These are phyloP conservation scores for Brassica nigra DNA, from an alignment of 345 rosid genomes.

Conservation along the genomic window DNA sequence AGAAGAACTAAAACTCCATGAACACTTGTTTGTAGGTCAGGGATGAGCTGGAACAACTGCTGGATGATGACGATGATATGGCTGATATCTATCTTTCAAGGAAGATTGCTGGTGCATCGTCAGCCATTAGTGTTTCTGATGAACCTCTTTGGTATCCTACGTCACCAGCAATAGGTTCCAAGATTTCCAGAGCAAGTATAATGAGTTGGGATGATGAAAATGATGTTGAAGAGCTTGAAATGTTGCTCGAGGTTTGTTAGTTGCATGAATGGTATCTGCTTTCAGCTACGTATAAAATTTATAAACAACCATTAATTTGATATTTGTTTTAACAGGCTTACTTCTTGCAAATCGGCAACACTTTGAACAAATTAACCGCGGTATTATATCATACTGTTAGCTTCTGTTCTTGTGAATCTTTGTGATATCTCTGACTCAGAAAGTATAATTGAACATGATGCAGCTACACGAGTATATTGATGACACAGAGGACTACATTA, in stretches of 20 bases:
- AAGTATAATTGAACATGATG: conserved; percentile 33
- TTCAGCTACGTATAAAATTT: not conserved
- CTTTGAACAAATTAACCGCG: conserved; percentile 75
- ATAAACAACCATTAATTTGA: not conserved
- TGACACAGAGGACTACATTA: conserved; percentile 93
- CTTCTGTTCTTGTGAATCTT: conserved; percentile 5
- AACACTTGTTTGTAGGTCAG: conserved; percentile 57
- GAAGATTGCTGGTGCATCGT: conserved; percentile 64
- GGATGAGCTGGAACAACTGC: conserved; percentile 88
- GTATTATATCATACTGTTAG: conserved; percentile 41
- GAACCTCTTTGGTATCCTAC: conserved; percentile 64
- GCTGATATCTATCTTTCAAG: conserved; percentile 89
- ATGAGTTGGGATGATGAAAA: conserved; percentile 82
- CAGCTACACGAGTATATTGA: conserved; percentile 93
- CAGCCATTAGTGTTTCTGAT: conserved; percentile 71
- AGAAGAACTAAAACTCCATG: not conserved
- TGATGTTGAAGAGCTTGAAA: conserved; percentile 96
- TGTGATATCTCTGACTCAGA: conserved; percentile 2
- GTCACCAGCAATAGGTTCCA: conserved; percentile 87
- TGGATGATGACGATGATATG: conserved; percentile 96
- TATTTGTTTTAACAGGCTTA: conserved; percentile 60
- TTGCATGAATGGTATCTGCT: not conserved
- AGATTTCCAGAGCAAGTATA: conserved; percentile 91
- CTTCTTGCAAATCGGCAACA: conserved; percentile 85
- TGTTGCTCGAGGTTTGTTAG: conserved; percentile 83